A percentile compares a stretch with the other conserved stretches of the same genome.
Conservation (phyloP, 176 grass and related monocot species). For the Lolium multiflorum region DNA sequence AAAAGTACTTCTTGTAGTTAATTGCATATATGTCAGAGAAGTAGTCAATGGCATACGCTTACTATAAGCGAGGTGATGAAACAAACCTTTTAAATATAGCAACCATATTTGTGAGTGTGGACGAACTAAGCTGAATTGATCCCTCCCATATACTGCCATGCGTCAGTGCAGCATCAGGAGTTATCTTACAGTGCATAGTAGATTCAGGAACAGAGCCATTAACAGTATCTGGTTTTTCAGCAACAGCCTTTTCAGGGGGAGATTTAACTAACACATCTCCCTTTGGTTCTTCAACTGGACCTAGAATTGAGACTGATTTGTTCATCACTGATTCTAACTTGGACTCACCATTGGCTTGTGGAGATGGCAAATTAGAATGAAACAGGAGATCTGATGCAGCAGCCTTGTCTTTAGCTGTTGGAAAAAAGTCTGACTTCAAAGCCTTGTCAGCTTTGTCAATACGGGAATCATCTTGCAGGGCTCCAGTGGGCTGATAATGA, state of each 20-base stretch:
- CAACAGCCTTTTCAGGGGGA: conserved; percentile 33
- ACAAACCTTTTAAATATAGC: conserved; percentile 83
- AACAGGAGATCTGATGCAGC: conserved; percentile 37
- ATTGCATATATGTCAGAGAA: neutral
- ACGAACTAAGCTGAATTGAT: conserved; percentile 67
- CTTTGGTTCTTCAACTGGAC: conserved; percentile 12
- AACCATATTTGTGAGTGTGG: conserved; percentile 55
- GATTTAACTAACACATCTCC: conserved; percentile 35
- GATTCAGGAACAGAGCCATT: conserved; percentile 42
- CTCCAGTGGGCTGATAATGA: conserved; percentile 59
- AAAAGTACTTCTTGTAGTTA: conserved; percentile 24
- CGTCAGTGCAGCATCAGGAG: conserved; percentile 18
- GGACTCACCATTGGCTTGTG: conserved; percentile 31
- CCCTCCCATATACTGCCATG: conserved; percentile 68
- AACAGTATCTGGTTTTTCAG: conserved; percentile 45
- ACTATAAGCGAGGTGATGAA: conserved; percentile 28
- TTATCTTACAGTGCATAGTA: conserved; percentile 7
- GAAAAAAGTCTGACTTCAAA: conserved; percentile 32
- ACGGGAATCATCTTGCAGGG: conserved; percentile 34
- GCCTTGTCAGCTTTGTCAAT: conserved; percentile 8
- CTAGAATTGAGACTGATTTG: neutral
- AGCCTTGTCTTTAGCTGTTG: conserved; percentile 22
- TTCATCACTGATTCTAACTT: conserved; percentile 31
- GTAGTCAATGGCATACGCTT: conserved; percentile 7
- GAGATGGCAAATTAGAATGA: conserved; percentile 16